Conservation (phyloP, 2,329 filamentous ascomycete species). For the Didymella glomerata region DNA sequence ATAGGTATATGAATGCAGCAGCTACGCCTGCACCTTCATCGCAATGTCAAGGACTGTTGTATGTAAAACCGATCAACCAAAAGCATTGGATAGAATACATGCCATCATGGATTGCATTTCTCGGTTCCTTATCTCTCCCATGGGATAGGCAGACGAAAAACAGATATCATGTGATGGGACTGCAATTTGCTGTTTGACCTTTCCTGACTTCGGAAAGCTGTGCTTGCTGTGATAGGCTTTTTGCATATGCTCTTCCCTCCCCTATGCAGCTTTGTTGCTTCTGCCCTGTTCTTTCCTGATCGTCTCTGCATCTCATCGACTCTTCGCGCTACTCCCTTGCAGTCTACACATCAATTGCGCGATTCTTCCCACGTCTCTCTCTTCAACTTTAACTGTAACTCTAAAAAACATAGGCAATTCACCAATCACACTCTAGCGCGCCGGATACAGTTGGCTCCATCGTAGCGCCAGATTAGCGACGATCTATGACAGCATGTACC, state of each 20-base stretch:
- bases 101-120: neutral
- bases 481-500: conserved; percentile 46
- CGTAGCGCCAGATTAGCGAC: conserved; percentile 35
- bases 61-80: neutral
- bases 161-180: neutral
- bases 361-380: no score
- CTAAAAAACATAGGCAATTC: neutral
- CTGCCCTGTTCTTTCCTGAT: no score
- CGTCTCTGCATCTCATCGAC: no score
- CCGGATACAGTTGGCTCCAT: neutral
- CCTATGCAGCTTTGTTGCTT: no score
- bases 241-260: no score
- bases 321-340: no score
- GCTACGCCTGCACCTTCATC: no score
- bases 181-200: neutral
- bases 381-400: no score
- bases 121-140: neutral
- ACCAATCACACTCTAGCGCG: conserved; percentile 1
- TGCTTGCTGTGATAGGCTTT: no score
- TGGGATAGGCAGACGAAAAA: neutral
- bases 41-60: neutral
- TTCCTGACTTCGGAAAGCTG: no score
- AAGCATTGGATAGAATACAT: neutral
- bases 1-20: no score
- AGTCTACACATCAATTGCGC: no score